Evolutionary conservation across 179 eudicot species (phyloP).

Genomic region (Drosera spatulata): DNA sequence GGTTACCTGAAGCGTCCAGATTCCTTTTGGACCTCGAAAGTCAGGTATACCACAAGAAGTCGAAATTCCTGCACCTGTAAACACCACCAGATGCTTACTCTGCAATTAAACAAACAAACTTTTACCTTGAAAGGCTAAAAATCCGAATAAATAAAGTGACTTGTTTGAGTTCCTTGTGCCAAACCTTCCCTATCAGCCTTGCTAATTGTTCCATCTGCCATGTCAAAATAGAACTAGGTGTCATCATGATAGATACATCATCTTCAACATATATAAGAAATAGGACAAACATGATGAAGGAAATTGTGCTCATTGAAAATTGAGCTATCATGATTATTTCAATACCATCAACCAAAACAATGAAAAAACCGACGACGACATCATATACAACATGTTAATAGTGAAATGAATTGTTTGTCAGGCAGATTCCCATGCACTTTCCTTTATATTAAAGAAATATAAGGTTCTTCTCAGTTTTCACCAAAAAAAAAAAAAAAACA

Average conservation of each 20-base stretch:
- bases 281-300: neutral
- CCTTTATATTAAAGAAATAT: too few relatives aligned
- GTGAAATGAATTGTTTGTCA: too few relatives aligned
- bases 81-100: slow-evolving; percentile 95
- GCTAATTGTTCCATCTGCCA: slow-evolving; percentile 81
- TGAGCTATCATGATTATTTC: too few relatives aligned
- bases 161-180: slow-evolving; percentile 5
- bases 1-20: slow-evolving; percentile 97
- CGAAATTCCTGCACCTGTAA: slow-evolving; percentile 98
- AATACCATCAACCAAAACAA: too few relatives aligned
- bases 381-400: too few relatives aligned
- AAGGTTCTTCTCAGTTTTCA: too few relatives aligned
- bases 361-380: too few relatives aligned
- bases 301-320: too few relatives aligned
- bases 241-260: slow-evolving; percentile 3
- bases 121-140: neutral
- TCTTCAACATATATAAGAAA: neutral
- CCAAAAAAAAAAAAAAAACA: too few relatives aligned
- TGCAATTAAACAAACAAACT: slow-evolving; percentile 24
- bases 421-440: too few relatives aligned
- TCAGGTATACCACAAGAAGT: slow-evolving; percentile 99
- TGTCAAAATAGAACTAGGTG: slow-evolving; percentile 2
- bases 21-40: slow-evolving; percentile 95
- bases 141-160: slow-evolving; percentile 1
- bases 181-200: slow-evolving; percentile 69